These are phyloP conservation scores for Rhododendron henanense DNA, from an alignment of 148 eudicot genomes.

Conservation along the genomic window DNA sequence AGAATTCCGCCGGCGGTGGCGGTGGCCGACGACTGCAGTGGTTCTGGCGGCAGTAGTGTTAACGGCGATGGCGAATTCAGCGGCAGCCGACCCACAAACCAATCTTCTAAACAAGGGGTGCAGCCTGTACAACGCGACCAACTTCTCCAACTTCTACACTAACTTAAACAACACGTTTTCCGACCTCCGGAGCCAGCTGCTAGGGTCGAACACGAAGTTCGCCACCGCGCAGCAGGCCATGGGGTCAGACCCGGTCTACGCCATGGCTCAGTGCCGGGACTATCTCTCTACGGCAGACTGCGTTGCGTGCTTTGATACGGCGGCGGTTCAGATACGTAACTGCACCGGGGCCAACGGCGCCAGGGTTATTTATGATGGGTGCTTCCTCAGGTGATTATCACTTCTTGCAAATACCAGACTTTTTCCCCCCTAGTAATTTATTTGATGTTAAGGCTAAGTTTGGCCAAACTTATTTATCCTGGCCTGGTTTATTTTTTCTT, in stretches of 20 bases:
- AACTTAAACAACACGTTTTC: slow-evolving; percentile 19
- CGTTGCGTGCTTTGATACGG: slow-evolving; percentile 16
- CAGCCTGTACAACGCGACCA: slow-evolving; percentile 21
- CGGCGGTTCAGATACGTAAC: slow-evolving; percentile 8
- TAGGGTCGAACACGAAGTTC: neutral
- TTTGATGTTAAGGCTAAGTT: too few relatives aligned
- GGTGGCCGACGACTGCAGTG: neutral
- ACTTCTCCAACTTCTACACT: slow-evolving; percentile 14
- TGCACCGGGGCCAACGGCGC: slow-evolving; percentile 26
- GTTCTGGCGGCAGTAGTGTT: neutral
- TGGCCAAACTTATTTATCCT: too few relatives aligned
- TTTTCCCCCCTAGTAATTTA: too few relatives aligned
- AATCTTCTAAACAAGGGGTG: slow-evolving; percentile 26
- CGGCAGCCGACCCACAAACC: slow-evolving; percentile 21
- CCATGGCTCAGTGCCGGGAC: slow-evolving; percentile 34
- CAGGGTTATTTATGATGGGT: slow-evolving; percentile 29
- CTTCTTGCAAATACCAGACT: too few relatives aligned
- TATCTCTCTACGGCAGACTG: slow-evolving; percentile 23
- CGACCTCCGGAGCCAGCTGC: slow-evolving; percentile 8
- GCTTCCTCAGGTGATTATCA: slow-evolving; percentile 26
- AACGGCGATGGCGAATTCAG: neutral
- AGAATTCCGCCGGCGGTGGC: neutral
- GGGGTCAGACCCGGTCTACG: slow-evolving; percentile 19
- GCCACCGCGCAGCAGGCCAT: slow-evolving; percentile 17
- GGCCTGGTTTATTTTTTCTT: too few relatives aligned